phyloP scores from a whole-genome alignment of 1,284 basidiomycete species.

The Tausonia pullulans region DNA sequence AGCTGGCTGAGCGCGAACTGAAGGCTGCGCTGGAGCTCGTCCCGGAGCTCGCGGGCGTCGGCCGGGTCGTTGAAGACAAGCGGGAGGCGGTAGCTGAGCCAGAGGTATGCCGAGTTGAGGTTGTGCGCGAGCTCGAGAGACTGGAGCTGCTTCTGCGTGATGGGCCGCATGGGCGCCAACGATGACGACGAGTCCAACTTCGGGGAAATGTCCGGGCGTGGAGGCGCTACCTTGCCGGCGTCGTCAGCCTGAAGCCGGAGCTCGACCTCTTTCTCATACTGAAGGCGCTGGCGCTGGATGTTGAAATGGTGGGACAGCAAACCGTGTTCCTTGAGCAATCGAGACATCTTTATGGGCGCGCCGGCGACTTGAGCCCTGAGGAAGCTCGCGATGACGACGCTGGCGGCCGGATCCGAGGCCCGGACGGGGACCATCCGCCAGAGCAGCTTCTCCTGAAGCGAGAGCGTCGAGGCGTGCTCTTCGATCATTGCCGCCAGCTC shows the following conservation, averaged over 20 bases:
- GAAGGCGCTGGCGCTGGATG: no score
- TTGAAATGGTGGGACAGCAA: no score
- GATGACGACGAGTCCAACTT: no score
- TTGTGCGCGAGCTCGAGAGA: slow-evolving; percentile 74
- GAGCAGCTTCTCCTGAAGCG: slow-evolving; percentile 42
- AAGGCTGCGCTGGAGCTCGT: slow-evolving; percentile 55
- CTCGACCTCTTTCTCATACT: no score
- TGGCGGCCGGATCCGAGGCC: slow-evolving; percentile 35
- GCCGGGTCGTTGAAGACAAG: slow-evolving; percentile 56
- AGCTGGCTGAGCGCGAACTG: slow-evolving; percentile 38
- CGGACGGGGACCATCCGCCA: slow-evolving; percentile 41
- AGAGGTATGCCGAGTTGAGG: slow-evolving; percentile 70
- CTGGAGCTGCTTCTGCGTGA: slow-evolving; percentile 26
- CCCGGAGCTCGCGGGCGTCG: slow-evolving; percentile 48
- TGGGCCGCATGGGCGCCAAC: neutral
- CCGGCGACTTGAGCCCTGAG: slow-evolving; percentile 31
- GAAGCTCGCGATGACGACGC: slow-evolving; percentile 32
- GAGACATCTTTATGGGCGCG: no score
- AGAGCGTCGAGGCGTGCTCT: slow-evolving; percentile 35
- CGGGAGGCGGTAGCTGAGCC: slow-evolving; percentile 70
- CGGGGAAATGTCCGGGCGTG: neutral
- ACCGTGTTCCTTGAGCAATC: no score
- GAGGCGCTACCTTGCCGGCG: slow-evolving; percentile 16
- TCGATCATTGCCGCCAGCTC: slow-evolving; percentile 40
- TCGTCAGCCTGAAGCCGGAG: no score